These are phyloP conservation scores for Populus hybrid DNA, from an alignment of 441 rosid genomes.

Conservation along the genomic window DNA sequence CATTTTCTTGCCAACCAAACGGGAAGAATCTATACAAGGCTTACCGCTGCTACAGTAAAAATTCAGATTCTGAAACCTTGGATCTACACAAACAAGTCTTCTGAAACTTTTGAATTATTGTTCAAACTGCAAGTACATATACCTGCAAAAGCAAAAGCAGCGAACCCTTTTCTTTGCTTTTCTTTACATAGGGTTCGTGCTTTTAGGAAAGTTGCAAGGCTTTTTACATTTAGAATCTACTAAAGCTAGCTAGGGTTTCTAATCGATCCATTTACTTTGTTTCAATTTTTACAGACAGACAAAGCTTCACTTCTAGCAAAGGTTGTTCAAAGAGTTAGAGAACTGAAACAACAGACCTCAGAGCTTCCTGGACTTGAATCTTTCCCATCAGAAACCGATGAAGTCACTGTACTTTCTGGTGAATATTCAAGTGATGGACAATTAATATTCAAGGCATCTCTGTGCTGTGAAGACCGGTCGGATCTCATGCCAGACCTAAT, in stretches of 20 bases:
- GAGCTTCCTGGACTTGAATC: slow-evolving; percentile 63
- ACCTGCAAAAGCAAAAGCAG: slow-evolving; percentile 18
- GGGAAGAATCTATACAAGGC: neutral
- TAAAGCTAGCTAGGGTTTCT: neutral
- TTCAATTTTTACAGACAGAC: slow-evolving; percentile 56
- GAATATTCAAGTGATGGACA: slow-evolving; percentile 65
- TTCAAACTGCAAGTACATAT: neutral
- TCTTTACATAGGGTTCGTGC: slow-evolving; percentile 24
- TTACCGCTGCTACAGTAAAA: neutral
- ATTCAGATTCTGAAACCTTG: neutral
- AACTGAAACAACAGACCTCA: slow-evolving; percentile 72
- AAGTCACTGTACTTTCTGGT: slow-evolving; percentile 66
- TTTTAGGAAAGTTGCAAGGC: slow-evolving; percentile 46
- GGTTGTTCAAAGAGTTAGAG: slow-evolving; percentile 85
- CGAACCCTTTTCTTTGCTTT: neutral
- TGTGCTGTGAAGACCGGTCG: slow-evolving; percentile 90
- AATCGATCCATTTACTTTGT: neutral
- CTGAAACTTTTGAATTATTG: neutral
- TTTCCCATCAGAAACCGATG: slow-evolving; percentile 83
- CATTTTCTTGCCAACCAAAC: neutral
- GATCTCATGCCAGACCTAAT: slow-evolving; percentile 75
- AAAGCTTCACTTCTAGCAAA: slow-evolving; percentile 91
- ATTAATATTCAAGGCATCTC: slow-evolving; percentile 74
- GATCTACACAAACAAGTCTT: neutral
- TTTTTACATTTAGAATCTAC: slow-evolving; percentile 21